phyloP scores from a whole-genome alignment of 1,284 basidiomycete species.

The Naganishia albida region DNA sequence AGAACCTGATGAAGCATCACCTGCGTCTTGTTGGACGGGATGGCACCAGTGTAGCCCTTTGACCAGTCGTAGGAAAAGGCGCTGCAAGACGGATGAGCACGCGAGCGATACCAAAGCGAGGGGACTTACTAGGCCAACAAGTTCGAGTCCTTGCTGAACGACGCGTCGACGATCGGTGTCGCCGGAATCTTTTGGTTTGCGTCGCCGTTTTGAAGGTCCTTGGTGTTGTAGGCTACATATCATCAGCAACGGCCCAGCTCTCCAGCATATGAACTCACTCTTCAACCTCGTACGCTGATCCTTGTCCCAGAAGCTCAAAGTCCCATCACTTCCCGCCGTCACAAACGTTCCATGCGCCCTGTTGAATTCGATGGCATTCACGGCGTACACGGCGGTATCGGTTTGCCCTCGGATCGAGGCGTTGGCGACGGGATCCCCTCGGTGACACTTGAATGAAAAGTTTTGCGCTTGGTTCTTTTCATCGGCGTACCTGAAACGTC shows the following conservation, averaged over 20 bases:
- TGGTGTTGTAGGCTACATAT: slow-evolving; percentile 39
- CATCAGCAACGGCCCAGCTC: neutral
- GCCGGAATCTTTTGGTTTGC: slow-evolving; percentile 62
- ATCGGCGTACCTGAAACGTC: slow-evolving; percentile 67
- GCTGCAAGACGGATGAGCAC: slow-evolving; percentile 34
- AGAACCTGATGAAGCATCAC: slow-evolving; percentile 88
- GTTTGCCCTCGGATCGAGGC: slow-evolving; percentile 26
- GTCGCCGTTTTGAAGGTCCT: slow-evolving; percentile 68
- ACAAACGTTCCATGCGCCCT: slow-evolving; percentile 91
- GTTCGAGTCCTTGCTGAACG: slow-evolving; percentile 81
- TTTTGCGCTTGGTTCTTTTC: slow-evolving; percentile 77
- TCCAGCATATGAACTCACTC: slow-evolving; percentile 59
- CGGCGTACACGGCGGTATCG: slow-evolving; percentile 67
- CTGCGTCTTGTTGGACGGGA: slow-evolving; percentile 76
- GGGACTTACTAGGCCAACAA: slow-evolving; percentile 75
- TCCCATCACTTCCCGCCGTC: slow-evolving; percentile 71
- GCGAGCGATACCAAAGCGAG: neutral
- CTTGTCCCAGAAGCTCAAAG: slow-evolving; percentile 62
- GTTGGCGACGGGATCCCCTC: slow-evolving; percentile 60
- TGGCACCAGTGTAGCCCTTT: slow-evolving; percentile 84
- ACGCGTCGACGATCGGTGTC: slow-evolving; percentile 58
- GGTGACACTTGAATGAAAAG: slow-evolving; percentile 96
- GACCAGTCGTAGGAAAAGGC: slow-evolving; percentile 86
- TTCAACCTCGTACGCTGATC: slow-evolving; percentile 85
- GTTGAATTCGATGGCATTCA: slow-evolving; percentile 91